Evolutionary conservation across 2,329 filamentous ascomycete genomes (phyloP), one percentile per base, ranked within the genome.

Genomic region (Penicillium rolfsii): DNA sequence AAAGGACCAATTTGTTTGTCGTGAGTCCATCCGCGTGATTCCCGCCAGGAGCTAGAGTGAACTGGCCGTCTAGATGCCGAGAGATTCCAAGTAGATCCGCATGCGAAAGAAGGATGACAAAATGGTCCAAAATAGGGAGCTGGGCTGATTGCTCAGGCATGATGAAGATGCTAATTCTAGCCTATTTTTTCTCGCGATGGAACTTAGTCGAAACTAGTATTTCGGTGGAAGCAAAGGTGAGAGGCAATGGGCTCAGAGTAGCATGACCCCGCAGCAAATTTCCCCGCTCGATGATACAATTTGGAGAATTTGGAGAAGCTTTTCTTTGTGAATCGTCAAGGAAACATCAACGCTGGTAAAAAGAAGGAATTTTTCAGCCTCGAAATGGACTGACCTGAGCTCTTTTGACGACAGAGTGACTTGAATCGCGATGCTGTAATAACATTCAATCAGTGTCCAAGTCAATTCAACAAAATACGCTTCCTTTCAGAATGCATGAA

Each of bases 11-110:
- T 41, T 64, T 66, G 49, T 67, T 67, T 9, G 60, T 57, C 19
- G 65, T 67, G 28, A 66, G 62, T 3, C 65, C 65, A 55, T 63
- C 64, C 14, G 62, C 61, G 38, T 67, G 65, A 16, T 57, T 64
- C 4, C 65, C 65, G 3, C 65, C 65, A 28, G 58, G 64, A 28
- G 65, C 64, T 14, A 67, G 38, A 26, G 41, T 62, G 16, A 67
- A 66, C 14, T 58, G 50, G 14, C 52, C 58, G 14, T 60, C 35
- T 11, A 61, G 46, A 4, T 54, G 52, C 16, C 60, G 26, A 9
- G 61, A 57, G 22, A 52, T 52, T 14, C 35, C 5, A 11, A 52
- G 49, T 6, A 52, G 26, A 52, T 52, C 49, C 12, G 36, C 7
- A 26, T 52, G 49, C 4, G 49, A 52, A n/a, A 52, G 30, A 6